Percentiles rank a stretch among this genome's conserved stretches.
Evolutionary conservation across 2,329 filamentous ascomycete genomes (phyloP).

Genomic region (Penicillium sp.): DNA sequence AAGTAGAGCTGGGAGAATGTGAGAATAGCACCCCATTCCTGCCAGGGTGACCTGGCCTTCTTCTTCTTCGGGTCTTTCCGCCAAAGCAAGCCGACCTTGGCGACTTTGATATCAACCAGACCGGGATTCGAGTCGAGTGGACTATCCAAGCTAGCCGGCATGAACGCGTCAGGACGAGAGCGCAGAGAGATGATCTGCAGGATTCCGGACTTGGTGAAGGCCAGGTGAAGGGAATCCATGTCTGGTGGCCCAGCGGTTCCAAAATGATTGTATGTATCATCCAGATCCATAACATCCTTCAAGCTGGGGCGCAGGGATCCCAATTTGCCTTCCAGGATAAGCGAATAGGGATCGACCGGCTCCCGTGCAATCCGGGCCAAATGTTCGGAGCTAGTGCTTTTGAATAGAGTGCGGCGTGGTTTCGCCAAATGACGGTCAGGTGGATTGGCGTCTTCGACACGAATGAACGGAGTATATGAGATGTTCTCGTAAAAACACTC

Average conservation of each 20-base stretch:
- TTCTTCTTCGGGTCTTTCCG: slow-evolving; percentile 92
- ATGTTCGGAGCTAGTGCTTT: slow-evolving; percentile 62
- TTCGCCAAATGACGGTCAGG: slow-evolving; percentile 72
- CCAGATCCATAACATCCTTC: slow-evolving; percentile 86
- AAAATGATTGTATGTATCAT: slow-evolving; percentile 87
- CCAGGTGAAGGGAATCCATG: slow-evolving; percentile 76
- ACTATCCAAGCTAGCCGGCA: slow-evolving; percentile 82
- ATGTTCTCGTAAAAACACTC: slow-evolving; percentile 99
- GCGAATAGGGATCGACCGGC: slow-evolving; percentile 88
- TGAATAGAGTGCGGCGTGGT: slow-evolving; percentile 68
- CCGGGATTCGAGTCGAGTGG: slow-evolving; percentile 84
- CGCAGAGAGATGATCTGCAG: slow-evolving; percentile 93
- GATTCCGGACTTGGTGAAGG: slow-evolving; percentile 87
- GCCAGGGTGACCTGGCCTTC: slow-evolving; percentile 92
- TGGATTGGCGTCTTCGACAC: slow-evolving; percentile 81
- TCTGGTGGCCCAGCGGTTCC: slow-evolving; percentile 75
- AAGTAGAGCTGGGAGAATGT: slow-evolving; percentile 97
- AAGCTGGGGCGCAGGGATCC: slow-evolving; percentile 79
- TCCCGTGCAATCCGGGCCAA: slow-evolving; percentile 68
- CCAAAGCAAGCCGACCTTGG: slow-evolving; percentile 93
- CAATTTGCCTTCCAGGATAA: slow-evolving; percentile 87
- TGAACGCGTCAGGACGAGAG: slow-evolving; percentile 91
- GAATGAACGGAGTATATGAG: slow-evolving; percentile 95
- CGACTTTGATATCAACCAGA: slow-evolving; percentile 95
- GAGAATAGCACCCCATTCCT: slow-evolving; percentile 95